Base-by-base conservation (phyloP, 2,329 filamentous ascomycete species). In the Diaporthe eres region DNA sequence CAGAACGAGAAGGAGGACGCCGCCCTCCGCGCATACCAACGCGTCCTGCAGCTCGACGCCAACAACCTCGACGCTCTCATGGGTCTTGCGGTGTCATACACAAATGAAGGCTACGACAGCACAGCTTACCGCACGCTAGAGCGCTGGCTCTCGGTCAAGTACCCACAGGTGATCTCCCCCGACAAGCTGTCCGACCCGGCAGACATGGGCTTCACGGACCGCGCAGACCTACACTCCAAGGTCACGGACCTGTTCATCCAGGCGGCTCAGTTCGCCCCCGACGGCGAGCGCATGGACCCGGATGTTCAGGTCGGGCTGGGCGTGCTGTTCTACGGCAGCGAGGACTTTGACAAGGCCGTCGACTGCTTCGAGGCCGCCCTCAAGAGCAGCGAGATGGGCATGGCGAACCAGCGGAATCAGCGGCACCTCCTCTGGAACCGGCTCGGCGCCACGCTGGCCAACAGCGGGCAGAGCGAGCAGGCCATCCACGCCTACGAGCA, bases 1-100 rank as follows among this genome's bases (percentile, higher is more conserved):
- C 97, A 99, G 84, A 99, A 99, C 84, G 97, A 99, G 85, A 99
- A 99, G 86, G 97, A 99, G 84, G 94, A 95, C 12, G 96, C 97
- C 0, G 97, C 97, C 3, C 98, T 99, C 78, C 93, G 97, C 47
- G 97, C 97, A 4, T 88, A 98, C 76, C 96, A 98, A 84, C 94
- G 97, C 83, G 95, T 96, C 0, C 86, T 98, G 78, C 96, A 96
- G 84, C 88, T 97, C 39, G 96, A 98, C 80, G 93, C 95, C 0
- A 93, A 92, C 81, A 98, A 98, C 82, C 90, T 97, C 28, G 91
- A 94, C 76, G 96, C 96, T 0, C 89, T 99, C 61, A 98, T 99
- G 96, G 96, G 95, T 1, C 88, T 99, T 71, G 95, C 96, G 19
- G 96, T 99, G 28, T 98, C 95, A 7, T 99, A 99, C 85, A 99